Evolutionary conservation across 2,329 filamentous ascomycete genomes (phyloP), one percentile per base, ranked within the genome.

Genomic region (Ceratocystis variospora): DNA sequence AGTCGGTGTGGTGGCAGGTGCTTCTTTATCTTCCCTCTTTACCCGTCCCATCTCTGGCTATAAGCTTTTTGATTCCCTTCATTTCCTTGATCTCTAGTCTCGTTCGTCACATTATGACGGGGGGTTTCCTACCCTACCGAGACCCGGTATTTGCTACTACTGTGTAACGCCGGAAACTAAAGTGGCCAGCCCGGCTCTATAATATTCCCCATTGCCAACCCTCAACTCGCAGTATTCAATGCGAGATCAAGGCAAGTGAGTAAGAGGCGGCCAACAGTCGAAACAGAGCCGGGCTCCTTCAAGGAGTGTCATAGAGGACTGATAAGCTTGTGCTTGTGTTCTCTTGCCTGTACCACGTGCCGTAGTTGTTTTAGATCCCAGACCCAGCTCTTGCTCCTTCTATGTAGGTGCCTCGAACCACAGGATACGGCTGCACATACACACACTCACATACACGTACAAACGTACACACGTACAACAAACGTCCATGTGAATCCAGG

Each of bases 311-410:
- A 57, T 33, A 31, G 53, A 57, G 53, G 53, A 57, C 53, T 57
- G 53, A 31, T 57, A 57, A 57, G 53, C 53, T 57, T 57, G 28
- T 57, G 53, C 53, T 31, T 57, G 53, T 57, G 53, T 57, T 22
- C 28, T 33, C 28, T 57, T 57, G 53, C 33, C 12, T 57, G 53
- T 57, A 57, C 33, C 53, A 57, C 53, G 5, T 17, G 53, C 53
- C 33, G n/a, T 22, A n/a, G 46, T 22, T 57, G 25, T 31, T 57
- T 57, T 22, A 57, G 15, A 57, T 31, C 7, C 46, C 28, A 57
- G 53, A 31, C 53, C 53, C 53, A 33, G 53, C 53, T 31, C 46
- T 57, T 19, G 25, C 53, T 10, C 25, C 53, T 50, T n/a, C 46
- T n/a, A n/a, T 22, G 17, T n/a, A 17, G 7, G 3, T 57, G n/a